Evolutionary conservation across 1,139 yeast species (phyloP).

Genomic region (Hyphopichia wangnamkhiaoensis): DNA sequence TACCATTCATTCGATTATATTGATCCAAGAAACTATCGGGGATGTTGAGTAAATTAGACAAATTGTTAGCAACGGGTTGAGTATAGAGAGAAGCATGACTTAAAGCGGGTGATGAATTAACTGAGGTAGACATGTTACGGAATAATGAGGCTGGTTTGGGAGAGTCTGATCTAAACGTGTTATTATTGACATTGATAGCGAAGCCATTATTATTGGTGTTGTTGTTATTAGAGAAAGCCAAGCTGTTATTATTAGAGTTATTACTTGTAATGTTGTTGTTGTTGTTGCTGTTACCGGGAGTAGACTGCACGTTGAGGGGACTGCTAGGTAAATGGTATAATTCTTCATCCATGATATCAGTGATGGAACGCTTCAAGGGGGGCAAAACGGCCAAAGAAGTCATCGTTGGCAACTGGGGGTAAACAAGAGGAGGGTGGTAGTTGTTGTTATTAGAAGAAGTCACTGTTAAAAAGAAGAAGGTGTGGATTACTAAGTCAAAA

Average conservation of each 20-base stretch:
- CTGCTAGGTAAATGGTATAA: slow-evolving; percentile 49
- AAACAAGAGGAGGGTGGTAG: not conserved
- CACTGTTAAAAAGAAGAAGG: not conserved
- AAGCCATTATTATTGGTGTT: slow-evolving; percentile 4
- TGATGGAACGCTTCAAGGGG: slow-evolving; percentile 51
- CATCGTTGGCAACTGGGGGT: slow-evolving; percentile 23
- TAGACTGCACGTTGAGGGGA: slow-evolving; percentile 13
- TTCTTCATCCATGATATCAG: slow-evolving; percentile 68
- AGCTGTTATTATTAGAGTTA: too few species aligned
- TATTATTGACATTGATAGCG: slow-evolving; percentile 4
- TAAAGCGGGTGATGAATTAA: slow-evolving; percentile 18
- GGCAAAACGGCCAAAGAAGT: slow-evolving; percentile 51
- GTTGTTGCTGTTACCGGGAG: slow-evolving; percentile 5
- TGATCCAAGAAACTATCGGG: slow-evolving; percentile 36
- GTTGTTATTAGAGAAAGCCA: slow-evolving; percentile 3
- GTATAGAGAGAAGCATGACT: slow-evolving; percentile 12
- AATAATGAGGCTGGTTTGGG: slow-evolving; percentile 9
- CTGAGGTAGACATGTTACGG: slow-evolving; percentile 10
- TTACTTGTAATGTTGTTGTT: not conserved
- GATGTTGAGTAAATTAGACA: slow-evolving; percentile 31
- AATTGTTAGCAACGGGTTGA: slow-evolving; percentile 10
- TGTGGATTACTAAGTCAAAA: too few species aligned
- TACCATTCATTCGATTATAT: slow-evolving; percentile 13
- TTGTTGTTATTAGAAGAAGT: not conserved
- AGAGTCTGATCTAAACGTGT: slow-evolving; percentile 7